phyloP scores from a whole-genome alignment of 257 asterid species.

The Nicotiana undulata region DNA sequence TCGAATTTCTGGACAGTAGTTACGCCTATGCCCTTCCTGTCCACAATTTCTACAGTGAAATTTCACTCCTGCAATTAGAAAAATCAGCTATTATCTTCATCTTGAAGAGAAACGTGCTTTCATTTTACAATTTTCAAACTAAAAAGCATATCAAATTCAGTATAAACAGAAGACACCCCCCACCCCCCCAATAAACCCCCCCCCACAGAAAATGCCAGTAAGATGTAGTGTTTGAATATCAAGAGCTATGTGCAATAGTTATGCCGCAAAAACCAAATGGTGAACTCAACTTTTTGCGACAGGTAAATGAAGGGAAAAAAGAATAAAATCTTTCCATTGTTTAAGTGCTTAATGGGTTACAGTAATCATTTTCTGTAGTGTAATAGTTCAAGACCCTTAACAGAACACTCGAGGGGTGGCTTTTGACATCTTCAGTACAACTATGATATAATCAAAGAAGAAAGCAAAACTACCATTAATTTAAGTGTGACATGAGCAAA shows the following conservation, averaged over 20 bases:
- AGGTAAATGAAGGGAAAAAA: neutral
- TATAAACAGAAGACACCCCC: neutral
- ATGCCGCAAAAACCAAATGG: neutral
- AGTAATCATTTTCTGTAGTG: neutral
- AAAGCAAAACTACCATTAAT: neutral
- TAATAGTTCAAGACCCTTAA: neutral
- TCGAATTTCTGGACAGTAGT: conserved; percentile 64
- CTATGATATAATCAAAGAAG: neutral
- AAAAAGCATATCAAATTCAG: neutral
- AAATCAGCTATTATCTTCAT: neutral
- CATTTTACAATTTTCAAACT: neutral
- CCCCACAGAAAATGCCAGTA: neutral
- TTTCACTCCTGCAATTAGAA: conserved; percentile 44
- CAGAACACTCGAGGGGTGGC: neutral
- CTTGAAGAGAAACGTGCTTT: neutral
- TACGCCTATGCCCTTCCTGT: conserved; percentile 72
- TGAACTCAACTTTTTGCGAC: neutral
- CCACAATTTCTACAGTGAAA: conserved; percentile 76
- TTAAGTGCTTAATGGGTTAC: neutral
- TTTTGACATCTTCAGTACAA: neutral
- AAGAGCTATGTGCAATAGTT: neutral
- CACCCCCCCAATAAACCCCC: too few species aligned
- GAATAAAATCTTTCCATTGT: neutral
- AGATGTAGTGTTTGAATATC: neutral
- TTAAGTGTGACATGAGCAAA: neutral